Evolutionary conservation across 345 rosid genomes (phyloP).

Genomic region (Eucalyptus pauciflora): DNA sequence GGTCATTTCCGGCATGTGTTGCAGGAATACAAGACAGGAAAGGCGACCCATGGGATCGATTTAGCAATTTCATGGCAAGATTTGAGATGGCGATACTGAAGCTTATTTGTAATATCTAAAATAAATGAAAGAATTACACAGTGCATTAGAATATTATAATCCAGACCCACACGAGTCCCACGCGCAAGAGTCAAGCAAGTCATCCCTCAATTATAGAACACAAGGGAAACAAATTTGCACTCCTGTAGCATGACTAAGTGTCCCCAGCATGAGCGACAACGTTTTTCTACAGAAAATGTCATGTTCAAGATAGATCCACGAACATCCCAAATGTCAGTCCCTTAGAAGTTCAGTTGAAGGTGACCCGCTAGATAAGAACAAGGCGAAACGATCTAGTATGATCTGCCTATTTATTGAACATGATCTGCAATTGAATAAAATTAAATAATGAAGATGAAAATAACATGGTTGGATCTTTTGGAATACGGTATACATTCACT

Average conservation of each 20-base stretch:
- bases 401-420: not conserved
- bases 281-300: not conserved
- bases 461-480: not conserved
- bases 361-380: not conserved
- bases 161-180: too few relatives aligned
- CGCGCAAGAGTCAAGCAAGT: not conserved
- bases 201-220: not conserved
- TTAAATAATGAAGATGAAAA: not conserved
- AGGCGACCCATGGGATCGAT: not conserved
- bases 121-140: not conserved
- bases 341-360: not conserved
- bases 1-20: not conserved
- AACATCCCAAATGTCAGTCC: rapidly evolving
- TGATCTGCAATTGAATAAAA: not conserved
- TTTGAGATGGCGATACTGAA: not conserved
- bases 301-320: not conserved
- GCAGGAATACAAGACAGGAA: not conserved
- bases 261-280: not conserved
- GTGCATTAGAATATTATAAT: not conserved
- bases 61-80: not conserved
- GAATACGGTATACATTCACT: not conserved
- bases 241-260: not conserved
- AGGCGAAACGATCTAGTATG: not conserved
- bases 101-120: not conserved
- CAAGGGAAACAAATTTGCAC: not conserved